Evolutionary conservation across 2,329 filamentous ascomycete genomes (phyloP), one percentile per base, ranked within the genome.

Genomic region (Colletotrichum sp.): DNA sequence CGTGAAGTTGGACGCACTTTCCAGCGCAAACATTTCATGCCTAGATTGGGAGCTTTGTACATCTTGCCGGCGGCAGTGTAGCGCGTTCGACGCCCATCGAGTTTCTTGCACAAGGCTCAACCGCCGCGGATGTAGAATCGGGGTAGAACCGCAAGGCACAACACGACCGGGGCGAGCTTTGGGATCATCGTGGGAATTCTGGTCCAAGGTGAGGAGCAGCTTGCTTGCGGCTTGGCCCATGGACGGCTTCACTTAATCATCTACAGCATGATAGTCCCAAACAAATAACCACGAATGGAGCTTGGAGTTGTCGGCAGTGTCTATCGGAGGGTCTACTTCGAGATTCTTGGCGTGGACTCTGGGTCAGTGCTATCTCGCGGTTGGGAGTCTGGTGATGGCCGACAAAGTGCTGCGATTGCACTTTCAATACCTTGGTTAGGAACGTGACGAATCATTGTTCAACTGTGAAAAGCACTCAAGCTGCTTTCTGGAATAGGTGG

Each of bases 1-100:
- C 5, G 0, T 19, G 3, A 1, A 0, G 16, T 19, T 16, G 2
- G 0, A 2, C 16, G 36, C 36, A 19, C 36, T 39, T 3, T 19
- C 16, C 36, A 39, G 36, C 16, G 5, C 4, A 1, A 3, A 44
- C 36, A 19, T 8, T 44, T 19, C 8, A 44, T 44, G 0, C 16
- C 36, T 19, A 4, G 16, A 19, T 44, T 4, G 36, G 1, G 4
- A 19, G 16, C 16, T 44, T 6, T n/a, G 0, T n/a, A 44, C 39
- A 44, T n/a, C 19, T 44, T 44, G 19, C 5, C 3, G 1, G 5
- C n/a, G 19, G 16, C 39, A 6, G 39, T 19, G 19, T n/a, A 3
- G 16, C 39, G 8, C 19, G 1, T 44, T n/a, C 16, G 19, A n/a
- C 0, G 0, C 5, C 39, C 3, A 2, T 44, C 3, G 39, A 44